Conservation (phyloP, 2,329 filamentous ascomycete species). For the Fusarium sp. region DNA sequence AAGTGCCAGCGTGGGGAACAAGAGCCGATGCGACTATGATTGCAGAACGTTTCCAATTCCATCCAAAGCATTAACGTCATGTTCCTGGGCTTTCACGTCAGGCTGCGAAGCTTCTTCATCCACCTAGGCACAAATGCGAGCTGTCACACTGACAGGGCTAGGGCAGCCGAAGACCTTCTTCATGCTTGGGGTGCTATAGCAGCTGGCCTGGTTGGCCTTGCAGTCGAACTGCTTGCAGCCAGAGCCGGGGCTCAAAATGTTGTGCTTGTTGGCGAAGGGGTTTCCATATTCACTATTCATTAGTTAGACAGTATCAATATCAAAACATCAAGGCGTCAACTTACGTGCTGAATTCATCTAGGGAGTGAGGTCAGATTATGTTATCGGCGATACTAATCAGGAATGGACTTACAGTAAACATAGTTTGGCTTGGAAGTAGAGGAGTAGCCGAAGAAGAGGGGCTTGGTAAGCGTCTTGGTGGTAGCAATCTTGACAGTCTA, state of each 20-base stretch:
- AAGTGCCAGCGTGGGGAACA: too few species aligned
- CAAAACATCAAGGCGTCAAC: neutral
- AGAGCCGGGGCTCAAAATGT: constrained; percentile 54
- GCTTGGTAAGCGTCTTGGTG: constrained; percentile 53
- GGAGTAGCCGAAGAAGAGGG: constrained; percentile 60
- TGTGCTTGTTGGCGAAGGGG: constrained; percentile 56
- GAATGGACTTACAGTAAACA: constrained; percentile 55
- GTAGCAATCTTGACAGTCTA: constrained; percentile 58
- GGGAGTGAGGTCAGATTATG: constrained; percentile 10
- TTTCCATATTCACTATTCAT: constrained; percentile 53
- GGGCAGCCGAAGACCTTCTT: constrained; percentile 60
- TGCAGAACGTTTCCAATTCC: too few species aligned
- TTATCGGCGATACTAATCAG: neutral
- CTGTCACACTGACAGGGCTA: constrained; percentile 55
- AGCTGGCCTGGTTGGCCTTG: constrained; percentile 51
- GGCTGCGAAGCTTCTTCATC: too few species aligned
- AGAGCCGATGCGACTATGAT: too few species aligned
- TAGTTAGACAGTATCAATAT: neutral
- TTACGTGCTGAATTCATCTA: constrained; percentile 57
- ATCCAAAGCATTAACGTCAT: too few species aligned
- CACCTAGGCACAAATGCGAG: constrained; percentile 48
- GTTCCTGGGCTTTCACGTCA: too few species aligned
- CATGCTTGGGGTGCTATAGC: constrained; percentile 56
- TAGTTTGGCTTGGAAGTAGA: constrained; percentile 54
- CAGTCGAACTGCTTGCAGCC: constrained; percentile 59